Evolutionary conservation across 2,329 filamentous ascomycete genomes (phyloP).

Genomic region (Penicillium griseofulvum): DNA sequence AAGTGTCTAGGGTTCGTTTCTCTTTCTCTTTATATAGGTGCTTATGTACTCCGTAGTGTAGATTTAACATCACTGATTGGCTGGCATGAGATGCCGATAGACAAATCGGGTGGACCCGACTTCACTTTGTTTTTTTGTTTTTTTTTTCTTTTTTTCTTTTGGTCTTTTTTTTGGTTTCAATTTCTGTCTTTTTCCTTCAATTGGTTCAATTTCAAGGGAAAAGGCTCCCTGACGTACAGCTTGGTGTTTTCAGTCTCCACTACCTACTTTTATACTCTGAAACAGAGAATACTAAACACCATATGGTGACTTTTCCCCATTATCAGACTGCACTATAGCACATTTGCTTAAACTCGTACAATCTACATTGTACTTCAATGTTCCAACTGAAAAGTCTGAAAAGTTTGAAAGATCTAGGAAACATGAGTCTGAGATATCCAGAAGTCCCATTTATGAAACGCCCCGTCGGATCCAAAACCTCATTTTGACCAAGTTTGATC

Average conservation of each 20-base stretch:
- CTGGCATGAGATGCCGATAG: conserved; percentile 4
- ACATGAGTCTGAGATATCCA: too few relatives aligned
- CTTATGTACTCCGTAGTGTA: neutral
- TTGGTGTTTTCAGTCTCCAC: neutral
- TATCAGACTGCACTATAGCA: too few relatives aligned
- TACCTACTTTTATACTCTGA: too few relatives aligned
- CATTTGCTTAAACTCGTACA: too few relatives aligned
- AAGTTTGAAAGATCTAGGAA: too few relatives aligned
- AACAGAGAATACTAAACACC: too few relatives aligned
- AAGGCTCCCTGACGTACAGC: neutral
- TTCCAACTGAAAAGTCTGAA: too few relatives aligned
- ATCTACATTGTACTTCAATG: too few relatives aligned
- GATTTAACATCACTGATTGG: neutral
- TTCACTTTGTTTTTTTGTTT: neutral
- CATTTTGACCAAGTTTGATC: neutral
- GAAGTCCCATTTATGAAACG: conserved; percentile 4
- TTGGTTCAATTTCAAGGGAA: neutral
- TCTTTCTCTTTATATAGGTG: too few relatives aligned
- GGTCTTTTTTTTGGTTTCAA: too few relatives aligned
- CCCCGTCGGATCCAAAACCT: conserved; percentile 7
- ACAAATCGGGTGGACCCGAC: neutral
- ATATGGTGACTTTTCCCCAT: too few relatives aligned
- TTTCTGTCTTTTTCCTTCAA: neutral
- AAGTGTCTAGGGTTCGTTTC: too few relatives aligned
- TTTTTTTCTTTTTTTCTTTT: neutral